Evolutionary conservation across 2,329 filamentous ascomycete species (phyloP).

Genomic region (Pseudogymnoascus sp.): DNA sequence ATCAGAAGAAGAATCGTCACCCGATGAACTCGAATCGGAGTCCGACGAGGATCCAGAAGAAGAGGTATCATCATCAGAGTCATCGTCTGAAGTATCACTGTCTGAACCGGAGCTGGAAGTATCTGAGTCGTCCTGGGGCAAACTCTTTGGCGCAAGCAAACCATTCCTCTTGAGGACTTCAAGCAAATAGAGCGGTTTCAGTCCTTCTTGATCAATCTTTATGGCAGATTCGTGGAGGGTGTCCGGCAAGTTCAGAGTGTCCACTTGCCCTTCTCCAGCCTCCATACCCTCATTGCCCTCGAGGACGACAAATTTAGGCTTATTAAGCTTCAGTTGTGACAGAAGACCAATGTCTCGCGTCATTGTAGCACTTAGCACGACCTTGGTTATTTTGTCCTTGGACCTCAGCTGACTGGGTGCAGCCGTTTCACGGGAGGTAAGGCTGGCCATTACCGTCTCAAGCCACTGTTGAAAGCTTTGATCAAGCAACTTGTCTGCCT

Average conservation of each 20-base stretch:
- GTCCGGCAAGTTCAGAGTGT: slow-evolving; percentile 50
- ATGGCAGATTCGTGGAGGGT: slow-evolving; percentile 57
- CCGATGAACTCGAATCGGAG: slow-evolving; percentile 20
- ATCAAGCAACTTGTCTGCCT: slow-evolving; percentile 83
- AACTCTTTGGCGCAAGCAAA: slow-evolving; percentile 26
- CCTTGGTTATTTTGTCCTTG: slow-evolving; percentile 54
- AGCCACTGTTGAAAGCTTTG: slow-evolving; percentile 93
- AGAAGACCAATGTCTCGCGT: slow-evolving; percentile 77
- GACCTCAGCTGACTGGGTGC: background rate
- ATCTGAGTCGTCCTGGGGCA: slow-evolving; percentile 24
- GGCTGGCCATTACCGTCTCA: slow-evolving; percentile 56
- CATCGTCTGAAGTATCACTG: slow-evolving; percentile 11
- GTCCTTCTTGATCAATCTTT: slow-evolving; percentile 56
- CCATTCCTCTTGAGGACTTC: slow-evolving; percentile 57
- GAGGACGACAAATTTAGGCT: slow-evolving; percentile 69
- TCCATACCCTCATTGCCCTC: slow-evolving; percentile 40
- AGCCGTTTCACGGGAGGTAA: slow-evolving; percentile 28
- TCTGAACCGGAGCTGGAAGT: slow-evolving; percentile 29
- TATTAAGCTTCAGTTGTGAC: slow-evolving; percentile 59
- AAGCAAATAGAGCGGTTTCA: slow-evolving; percentile 80
- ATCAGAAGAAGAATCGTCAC: slow-evolving; percentile 14
- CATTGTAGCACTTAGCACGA: slow-evolving; percentile 87
- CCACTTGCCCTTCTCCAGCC: slow-evolving; percentile 35
- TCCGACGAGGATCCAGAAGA: slow-evolving; percentile 19
- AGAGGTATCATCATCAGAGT: slow-evolving; percentile 16